phyloP scores from a whole-genome alignment of 2,329 filamentous ascomycete genomes.

The Hirsutella rhossiliensis region DNA sequence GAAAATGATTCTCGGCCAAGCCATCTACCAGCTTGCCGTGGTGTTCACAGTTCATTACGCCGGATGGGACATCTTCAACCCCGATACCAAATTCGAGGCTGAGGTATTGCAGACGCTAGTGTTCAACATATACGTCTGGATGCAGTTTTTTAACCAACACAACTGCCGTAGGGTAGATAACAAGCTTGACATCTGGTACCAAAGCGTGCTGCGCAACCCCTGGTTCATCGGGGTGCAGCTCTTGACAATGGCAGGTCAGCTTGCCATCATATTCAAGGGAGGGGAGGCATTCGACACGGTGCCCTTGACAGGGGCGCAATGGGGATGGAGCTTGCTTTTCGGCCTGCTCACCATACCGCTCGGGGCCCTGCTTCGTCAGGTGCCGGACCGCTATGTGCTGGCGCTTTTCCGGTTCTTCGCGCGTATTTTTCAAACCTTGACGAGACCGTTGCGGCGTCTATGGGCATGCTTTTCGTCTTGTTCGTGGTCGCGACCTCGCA shows the following conservation, averaged over 20 bases:
- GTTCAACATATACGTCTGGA: slow-evolving; percentile 82
- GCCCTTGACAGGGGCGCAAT: slow-evolving; percentile 50
- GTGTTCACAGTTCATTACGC: slow-evolving; percentile 50
- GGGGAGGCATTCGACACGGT: slow-evolving; percentile 53
- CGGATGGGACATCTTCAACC: slow-evolving; percentile 44
- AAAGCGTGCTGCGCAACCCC: slow-evolving; percentile 60
- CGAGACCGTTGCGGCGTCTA: slow-evolving; percentile 7
- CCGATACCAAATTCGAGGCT: slow-evolving; percentile 19
- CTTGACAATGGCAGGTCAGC: slow-evolving; percentile 57
- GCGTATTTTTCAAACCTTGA: slow-evolving; percentile 7
- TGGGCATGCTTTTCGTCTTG: slow-evolving; percentile 8
- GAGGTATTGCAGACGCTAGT: slow-evolving; percentile 49
- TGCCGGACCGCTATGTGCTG: slow-evolving; percentile 23
- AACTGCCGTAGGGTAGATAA: slow-evolving; percentile 74
- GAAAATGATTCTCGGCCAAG: slow-evolving; percentile 82
- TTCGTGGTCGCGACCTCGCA: slow-evolving; percentile 9
- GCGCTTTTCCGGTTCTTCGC: slow-evolving; percentile 13
- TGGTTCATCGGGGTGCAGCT: slow-evolving; percentile 62
- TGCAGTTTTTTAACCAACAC: slow-evolving; percentile 81
- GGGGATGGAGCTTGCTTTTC: slow-evolving; percentile 58
- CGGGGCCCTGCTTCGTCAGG: slow-evolving; percentile 28
- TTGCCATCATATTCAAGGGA: slow-evolving; percentile 61
- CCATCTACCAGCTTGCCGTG: slow-evolving; percentile 59
- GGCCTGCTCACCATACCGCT: slow-evolving; percentile 56
- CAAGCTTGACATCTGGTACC: slow-evolving; percentile 66